Evolutionary conservation across 768 basidiomycete genomes (phyloP).

Genomic region (Coprinopsis sp.): DNA sequence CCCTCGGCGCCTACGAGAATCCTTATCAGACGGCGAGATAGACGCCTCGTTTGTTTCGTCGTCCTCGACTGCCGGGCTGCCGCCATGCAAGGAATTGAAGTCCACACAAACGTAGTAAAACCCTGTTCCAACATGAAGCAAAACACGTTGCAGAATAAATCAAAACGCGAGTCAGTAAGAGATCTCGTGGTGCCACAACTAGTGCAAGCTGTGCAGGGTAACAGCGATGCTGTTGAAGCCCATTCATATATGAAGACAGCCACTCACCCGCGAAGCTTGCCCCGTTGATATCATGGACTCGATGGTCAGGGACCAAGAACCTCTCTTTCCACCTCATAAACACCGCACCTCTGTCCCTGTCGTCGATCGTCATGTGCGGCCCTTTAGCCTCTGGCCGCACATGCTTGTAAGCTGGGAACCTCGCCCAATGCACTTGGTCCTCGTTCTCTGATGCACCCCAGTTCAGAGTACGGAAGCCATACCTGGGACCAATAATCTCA

Average conservation of each 20-base stretch:
- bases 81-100: constrained; percentile 60
- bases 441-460: constrained; percentile 91
- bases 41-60: constrained; percentile 30
- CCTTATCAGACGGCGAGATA: constrained; percentile 9
- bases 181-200: no score
- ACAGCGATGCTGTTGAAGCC: no score
- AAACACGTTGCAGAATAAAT: constrained; percentile 10
- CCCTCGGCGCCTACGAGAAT: constrained; percentile 37
- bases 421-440: constrained; percentile 91
- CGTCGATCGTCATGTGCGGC: constrained; percentile 73
- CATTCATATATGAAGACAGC: no score
- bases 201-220: no score
- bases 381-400: constrained; percentile 74
- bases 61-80: constrained; percentile 32
- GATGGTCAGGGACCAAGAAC: constrained; percentile 93
- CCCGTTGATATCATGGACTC: constrained; percentile 89
- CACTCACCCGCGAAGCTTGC: constrained; percentile 91
- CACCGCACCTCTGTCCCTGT: constrained; percentile 72
- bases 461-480: constrained; percentile 86
- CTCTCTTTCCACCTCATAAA: constrained; percentile 98
- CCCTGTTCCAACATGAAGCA: constrained; percentile 49
- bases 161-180: constrained; percentile 5
- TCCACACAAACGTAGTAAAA: constrained; percentile 97
- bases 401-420: constrained; percentile 87
- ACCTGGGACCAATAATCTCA: constrained; percentile 86